Base-by-base conservation (phyloP, 1,284 basidiomycete species). In the Clitocybe nebularis region DNA sequence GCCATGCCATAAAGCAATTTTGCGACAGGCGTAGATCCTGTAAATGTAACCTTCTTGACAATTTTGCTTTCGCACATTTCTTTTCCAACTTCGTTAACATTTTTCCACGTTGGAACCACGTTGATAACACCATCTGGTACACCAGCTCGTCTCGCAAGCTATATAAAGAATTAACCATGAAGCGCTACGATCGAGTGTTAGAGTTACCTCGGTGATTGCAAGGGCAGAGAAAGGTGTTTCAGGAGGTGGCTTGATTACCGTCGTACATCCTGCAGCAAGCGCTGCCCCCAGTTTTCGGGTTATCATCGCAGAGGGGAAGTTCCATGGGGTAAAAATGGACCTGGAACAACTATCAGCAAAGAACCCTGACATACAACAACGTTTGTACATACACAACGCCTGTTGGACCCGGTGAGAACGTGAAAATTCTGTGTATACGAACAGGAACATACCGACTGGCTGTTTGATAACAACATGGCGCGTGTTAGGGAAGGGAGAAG, bases 111-210 rank as follows among this genome's bases (percentile, higher is more conserved):
- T 8, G 93, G 92, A 33, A 99, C 80, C 43, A 97, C 77, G 64
- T 99, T 98, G 63, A 99, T 83, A 33, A 98, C 94, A 39, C 96
- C 96, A 41, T 89, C 82, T 9, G 96, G 95, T 36, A 99, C 73
- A 32, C 94, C 95, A 8, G 94, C 95, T 44, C 92, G 83, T 37
- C 77, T 75, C 11, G 84, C 81, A 20, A 97, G 79, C 87, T 88
- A 49, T 8, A 22, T 22, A 13, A 19, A 25, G 5, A 21, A 6
- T 9, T 25, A 13, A 19, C 16, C 5, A 19, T n/a, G 20, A 29
- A 14, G 20, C 7, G 1, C 5, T 22, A 9, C 0, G 7, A 17
- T 7, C 25, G 14, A 35, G 13, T 5, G 16, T 35, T 7, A 9
- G 16, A 17, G 64, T 29, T 55, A 85, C 86, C 67, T 94, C 89